A percentile compares a stretch with the other conserved stretches of the same genome.
phyloP scores from a whole-genome alignment of 306 rosid genomes.

The Cajanus cajan region DNA sequence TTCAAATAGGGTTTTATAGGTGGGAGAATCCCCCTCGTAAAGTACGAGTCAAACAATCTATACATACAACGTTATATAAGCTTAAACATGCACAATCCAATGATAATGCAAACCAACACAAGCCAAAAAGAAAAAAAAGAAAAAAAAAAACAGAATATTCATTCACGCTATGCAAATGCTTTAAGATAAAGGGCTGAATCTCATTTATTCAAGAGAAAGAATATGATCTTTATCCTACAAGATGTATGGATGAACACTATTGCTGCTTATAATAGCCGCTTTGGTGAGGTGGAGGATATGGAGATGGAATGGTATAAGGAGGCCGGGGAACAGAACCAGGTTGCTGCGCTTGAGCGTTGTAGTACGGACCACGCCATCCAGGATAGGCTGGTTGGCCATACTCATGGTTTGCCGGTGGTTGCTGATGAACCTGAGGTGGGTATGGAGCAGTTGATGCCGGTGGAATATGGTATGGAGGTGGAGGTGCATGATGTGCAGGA shows the following conservation, averaged over 20 bases:
- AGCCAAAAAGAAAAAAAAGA: not conserved
- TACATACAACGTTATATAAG: conserved; percentile 36
- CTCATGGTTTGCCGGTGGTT: conserved; percentile 65
- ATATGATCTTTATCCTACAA: conserved; percentile 23
- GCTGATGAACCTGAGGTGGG: conserved; percentile 66
- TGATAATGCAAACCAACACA: conserved; percentile 31
- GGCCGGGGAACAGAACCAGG: conserved; percentile 73
- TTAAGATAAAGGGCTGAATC: conserved; percentile 29
- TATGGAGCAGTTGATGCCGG: conserved; percentile 59
- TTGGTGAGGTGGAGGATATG: conserved; percentile 83
- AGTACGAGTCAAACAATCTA: conserved; percentile 31
- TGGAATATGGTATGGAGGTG: conserved; percentile 68
- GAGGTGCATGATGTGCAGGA: conserved; percentile 59
- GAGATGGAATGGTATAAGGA: conserved; percentile 76
- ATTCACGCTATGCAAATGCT: conserved; percentile 8
- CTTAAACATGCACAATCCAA: conserved; percentile 30
- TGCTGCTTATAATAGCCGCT: conserved; percentile 85
- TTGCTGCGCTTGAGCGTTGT: conserved; percentile 71
- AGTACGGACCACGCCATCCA: conserved; percentile 94
- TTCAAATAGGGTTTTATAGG: not conserved
- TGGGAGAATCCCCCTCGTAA: conserved; percentile 13
- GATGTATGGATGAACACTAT: conserved; percentile 38
- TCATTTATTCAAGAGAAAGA: conserved; percentile 39
- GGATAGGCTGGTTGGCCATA: conserved; percentile 97
- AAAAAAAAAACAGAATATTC: too few relatives aligned